Conservation (phyloP, 331 rosid genomes). For the Acacia concinna region DNA sequence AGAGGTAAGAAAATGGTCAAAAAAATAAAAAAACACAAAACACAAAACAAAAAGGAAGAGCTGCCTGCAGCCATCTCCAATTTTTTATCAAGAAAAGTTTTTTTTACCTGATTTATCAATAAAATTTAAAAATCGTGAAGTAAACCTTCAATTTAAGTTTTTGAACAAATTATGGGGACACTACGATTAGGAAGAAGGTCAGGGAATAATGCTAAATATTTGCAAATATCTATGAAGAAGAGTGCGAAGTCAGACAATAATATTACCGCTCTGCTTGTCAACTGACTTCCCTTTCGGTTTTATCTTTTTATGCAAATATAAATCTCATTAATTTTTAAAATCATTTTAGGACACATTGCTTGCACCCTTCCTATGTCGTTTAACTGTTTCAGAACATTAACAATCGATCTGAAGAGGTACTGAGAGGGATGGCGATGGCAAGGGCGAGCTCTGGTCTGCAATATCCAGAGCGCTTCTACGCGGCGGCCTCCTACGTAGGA, state of each 20-base stretch:
- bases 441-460: conserved; percentile 85
- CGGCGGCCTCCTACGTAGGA: conserved; percentile 81
- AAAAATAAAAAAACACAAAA: too few relatives aligned
- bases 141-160: not conserved
- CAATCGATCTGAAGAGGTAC: conserved; percentile 18
- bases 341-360: not conserved
- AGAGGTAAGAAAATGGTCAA: too few relatives aligned
- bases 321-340: not conserved
- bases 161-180: not conserved
- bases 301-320: not conserved
- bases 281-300: not conserved
- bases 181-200: not conserved
- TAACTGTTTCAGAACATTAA: not conserved
- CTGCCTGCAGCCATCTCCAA: not conserved
- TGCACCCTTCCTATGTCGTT: not conserved
- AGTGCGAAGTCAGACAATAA: not conserved
- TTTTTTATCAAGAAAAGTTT: too few relatives aligned
- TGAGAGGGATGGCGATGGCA: conserved; percentile 39
- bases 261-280: not conserved
- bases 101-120: too few relatives aligned
- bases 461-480: conserved; percentile 91
- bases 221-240: not conserved
- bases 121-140: too few relatives aligned
- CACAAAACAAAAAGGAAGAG: not conserved
- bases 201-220: not conserved